Base-by-base conservation (phyloP, 805 yeast genomes). In the Candida incommunis region DNA sequence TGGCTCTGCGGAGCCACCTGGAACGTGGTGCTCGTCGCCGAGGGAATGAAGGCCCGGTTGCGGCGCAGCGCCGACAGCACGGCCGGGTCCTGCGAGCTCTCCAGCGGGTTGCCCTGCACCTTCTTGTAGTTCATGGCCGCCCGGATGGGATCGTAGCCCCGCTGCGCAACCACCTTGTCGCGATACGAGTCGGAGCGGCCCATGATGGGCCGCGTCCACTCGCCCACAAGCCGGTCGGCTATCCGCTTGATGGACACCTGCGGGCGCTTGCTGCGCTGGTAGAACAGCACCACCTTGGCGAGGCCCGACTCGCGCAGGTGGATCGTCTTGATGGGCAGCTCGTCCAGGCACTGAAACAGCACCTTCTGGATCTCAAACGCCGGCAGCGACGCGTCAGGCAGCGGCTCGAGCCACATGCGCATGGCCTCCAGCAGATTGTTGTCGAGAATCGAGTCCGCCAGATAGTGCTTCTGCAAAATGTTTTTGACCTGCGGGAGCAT, bases 191-290 rank as follows among this genome's bases (percentile, higher is more conserved):
- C 97, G 2, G 94, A 81, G 49, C 95, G 81, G 53, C 95, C 95
- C 72, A 92, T 84, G 50, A 92, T 86, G 41, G 98, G 98, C 65
- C 98, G 76, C 5, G 96, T 90, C 99, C 99, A 92, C 61, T 87
- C 94, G 22, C 95, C 95, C 52, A 92, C 82, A 49, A 92, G 68
- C 59, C 78, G 78, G 58, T 92, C 97, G 3, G 95, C 97, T 34
- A 80, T 71, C 60, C 94, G 79, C 61, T 90, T 87, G 59, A 92
- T 74, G 40, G 74, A 69, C 26, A 86, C 82, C 63, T 94, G 96
- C 15, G 94, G 94, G 56, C 90, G 76, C 58, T 82, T 82, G 25
- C 92, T 79, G 57, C 87, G 76, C 58, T 90, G 96, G 65, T 92
- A 92, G 58, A 88, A 92, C n/a, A 90, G 71, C 54, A 92, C 75